These are phyloP conservation scores for Claviceps humidiphila DNA, from an alignment of 2,329 filamentous ascomycete species.

Conservation along the genomic window DNA sequence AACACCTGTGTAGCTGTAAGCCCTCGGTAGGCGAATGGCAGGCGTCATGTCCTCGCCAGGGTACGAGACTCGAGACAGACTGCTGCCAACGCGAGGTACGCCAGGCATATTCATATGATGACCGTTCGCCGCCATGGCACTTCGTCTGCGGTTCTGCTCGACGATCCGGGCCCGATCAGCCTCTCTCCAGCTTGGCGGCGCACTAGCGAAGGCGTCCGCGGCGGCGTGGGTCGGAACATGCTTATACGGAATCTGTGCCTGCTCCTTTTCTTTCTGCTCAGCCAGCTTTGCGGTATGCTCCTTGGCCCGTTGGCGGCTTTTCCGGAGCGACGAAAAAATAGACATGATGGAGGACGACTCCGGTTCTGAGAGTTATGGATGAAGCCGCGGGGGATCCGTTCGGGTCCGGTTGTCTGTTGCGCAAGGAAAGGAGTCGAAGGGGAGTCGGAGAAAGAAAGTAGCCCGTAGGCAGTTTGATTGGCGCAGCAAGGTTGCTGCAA, in stretches of 20 bases:
- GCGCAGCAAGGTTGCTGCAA: not conserved
- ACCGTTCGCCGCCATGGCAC: slow-evolving; percentile 30
- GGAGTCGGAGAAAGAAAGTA: not conserved
- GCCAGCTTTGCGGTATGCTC: slow-evolving; percentile 35
- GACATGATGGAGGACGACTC: slow-evolving; percentile 30
- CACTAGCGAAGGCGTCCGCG: slow-evolving; percentile 40
- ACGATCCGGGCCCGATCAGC: slow-evolving; percentile 34
- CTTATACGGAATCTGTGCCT: slow-evolving; percentile 32
- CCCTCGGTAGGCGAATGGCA: slow-evolving; percentile 25
- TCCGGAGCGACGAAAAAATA: slow-evolving; percentile 40
- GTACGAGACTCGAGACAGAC: slow-evolving; percentile 33
- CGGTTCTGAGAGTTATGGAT: not conserved
- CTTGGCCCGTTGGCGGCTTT: slow-evolving; percentile 41
- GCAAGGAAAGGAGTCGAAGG: not conserved
- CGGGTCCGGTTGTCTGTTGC: not conserved
- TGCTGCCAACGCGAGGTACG: slow-evolving; percentile 33
- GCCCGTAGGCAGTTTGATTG: not conserved
- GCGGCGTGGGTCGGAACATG: slow-evolving; percentile 51
- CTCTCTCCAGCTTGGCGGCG: slow-evolving; percentile 36
- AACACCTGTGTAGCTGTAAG: slow-evolving; percentile 30
- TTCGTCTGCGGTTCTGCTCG: slow-evolving; percentile 37
- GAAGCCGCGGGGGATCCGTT: not conserved
- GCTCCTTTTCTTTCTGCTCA: slow-evolving; percentile 32
- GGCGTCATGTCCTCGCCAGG: slow-evolving; percentile 28
- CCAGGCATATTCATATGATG: slow-evolving; percentile 24